Base-by-base conservation (phyloP, 164 flowering plant genomes). In the Aristolochia californica region DNA sequence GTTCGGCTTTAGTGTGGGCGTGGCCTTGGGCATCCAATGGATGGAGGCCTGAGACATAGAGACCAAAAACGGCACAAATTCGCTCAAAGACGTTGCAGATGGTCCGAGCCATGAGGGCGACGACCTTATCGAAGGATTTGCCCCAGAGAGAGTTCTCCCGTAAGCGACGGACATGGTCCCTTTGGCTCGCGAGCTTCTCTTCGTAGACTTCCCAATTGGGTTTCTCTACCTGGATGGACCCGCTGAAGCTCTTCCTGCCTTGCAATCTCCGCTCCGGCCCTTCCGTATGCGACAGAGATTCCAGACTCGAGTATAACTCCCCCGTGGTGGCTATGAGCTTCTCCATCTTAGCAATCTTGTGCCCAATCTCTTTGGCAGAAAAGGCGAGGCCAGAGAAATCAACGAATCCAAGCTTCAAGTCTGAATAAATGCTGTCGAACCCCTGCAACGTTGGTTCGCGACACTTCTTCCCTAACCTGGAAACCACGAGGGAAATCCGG, bases 61-160 rank as follows among this genome's bases (percentile, higher is more conserved):
- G 84, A 1, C 83, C 77, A 52, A 87, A 87, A 7, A 84, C 73
- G 38, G 43, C 26, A 55, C 84, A 76, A 26, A 85, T 78, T 23
- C 84, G 60, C 2, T 75, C 78, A 52, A 74, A 84, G 2, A 88
- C 57, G 17, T 67, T 53, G 56, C 77, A 77, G 8, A 79, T 63
- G 23, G 68, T 57, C 18, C 75, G 61, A 0, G 84, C 82, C 95
- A 88, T 80, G 12, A 75, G 57, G 4, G 67, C 71, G 2, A 84
- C 90, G 25, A 45, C 54, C 48, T 78, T 72, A 50, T 91, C 88
- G 34, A 76, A 77, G 0, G 79, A 70, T 45, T 79, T 72, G 56
- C 38, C 72, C 96, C 96, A 88, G 2, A 91, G 66, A 0, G 94
- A 87, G 0, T 51, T 15, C 2, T 78, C 77, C 25, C 60, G 70